Base-by-base conservation (phyloP, 1,139 yeast species). In the Pneumocystis oryctolagi region DNA sequence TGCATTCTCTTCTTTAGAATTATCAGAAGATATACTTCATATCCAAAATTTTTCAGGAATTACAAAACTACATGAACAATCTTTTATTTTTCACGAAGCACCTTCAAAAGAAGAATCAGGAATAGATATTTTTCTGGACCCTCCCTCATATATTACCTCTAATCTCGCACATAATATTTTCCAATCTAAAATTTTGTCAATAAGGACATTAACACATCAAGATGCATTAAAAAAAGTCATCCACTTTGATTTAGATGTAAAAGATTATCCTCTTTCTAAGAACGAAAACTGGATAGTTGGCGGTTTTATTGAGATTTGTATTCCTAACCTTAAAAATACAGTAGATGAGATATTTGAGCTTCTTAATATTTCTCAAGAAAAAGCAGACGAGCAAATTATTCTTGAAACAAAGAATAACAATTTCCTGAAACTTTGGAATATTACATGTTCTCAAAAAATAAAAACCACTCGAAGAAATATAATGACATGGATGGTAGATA, bases 401-500 rank as follows among this genome's bases (percentile, higher is more conserved):
- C 62, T 69, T 20, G 37, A 57, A 18, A 69, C 70, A 1, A 55
- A 57, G n/a, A 65, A 69, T 28, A 71, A 70, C 31, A 64, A 71
- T 2, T 69, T 71, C 71, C 71, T 71, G 1, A 65, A 70, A 5
- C 65, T 69, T 34, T 69, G 71, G 71, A 71, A 68, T 18, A 70
- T 67, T 9, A 70, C 65, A 2, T 61, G 63, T 55, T 65, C 69
- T 4, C 64, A 71, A 2, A 47, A 61, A n/a, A 20, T 69, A 42
- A 61, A 42, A 12, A 66, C 69, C 16, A 63, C 67, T n/a, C 37
- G 64, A 25, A 66, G 68, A 18, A 71, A 69, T 32, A 56, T 69
- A 14, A 60, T 69, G 34, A 64, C 68, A 9, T 69, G 71, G 71
- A 66, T 70, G 3, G 65, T 68, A 14, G 71, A 69, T 35, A 40